These are phyloP conservation scores for Stagonosporopsis vannaccii DNA, from an alignment of 2,329 filamentous ascomycete species.

Conservation along the genomic window DNA sequence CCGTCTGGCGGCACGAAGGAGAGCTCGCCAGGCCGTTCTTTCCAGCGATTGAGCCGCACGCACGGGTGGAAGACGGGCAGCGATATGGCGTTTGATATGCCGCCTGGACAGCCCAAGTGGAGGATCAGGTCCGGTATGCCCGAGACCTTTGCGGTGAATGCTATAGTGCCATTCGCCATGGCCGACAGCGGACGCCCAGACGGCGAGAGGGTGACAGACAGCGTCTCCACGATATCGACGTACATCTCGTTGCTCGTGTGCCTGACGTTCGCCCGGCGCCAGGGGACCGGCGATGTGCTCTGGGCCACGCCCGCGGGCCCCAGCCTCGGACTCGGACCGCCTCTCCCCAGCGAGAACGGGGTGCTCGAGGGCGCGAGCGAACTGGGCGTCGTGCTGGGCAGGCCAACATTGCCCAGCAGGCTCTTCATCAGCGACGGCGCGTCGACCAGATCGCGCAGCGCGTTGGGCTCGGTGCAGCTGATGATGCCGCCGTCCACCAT, in stretches of 20 bases:
- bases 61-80: constrained; percentile 96
- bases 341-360: constrained; percentile 39
- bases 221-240: constrained; percentile 90
- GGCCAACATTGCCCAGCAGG: constrained; percentile 82
- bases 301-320: constrained; percentile 36
- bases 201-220: constrained; percentile 86
- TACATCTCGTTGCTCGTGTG: constrained; percentile 98
- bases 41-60: constrained; percentile 88
- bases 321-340: constrained; percentile 33
- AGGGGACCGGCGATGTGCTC: constrained; percentile 70
- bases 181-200: constrained; percentile 88
- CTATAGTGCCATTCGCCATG: constrained; percentile 89
- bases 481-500: constrained; percentile 96
- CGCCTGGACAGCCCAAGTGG: constrained; percentile 75
- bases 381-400: constrained; percentile 64
- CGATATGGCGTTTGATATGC: constrained; percentile 77
- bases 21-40: constrained; percentile 86
- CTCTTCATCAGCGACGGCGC: constrained; percentile 91
- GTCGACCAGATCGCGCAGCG: constrained; percentile 87
- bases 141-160: constrained; percentile 93
- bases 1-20: constrained; percentile 96
- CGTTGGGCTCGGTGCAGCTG: constrained; percentile 91
- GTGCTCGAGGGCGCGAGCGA: constrained; percentile 37
- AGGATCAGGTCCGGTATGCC: constrained; percentile 91
- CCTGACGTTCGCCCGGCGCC: constrained; percentile 88